These are phyloP conservation scores for Hyphopichia wangnamkhiaoensis DNA, from an alignment of 1,139 yeast species.

Conservation along the genomic window DNA sequence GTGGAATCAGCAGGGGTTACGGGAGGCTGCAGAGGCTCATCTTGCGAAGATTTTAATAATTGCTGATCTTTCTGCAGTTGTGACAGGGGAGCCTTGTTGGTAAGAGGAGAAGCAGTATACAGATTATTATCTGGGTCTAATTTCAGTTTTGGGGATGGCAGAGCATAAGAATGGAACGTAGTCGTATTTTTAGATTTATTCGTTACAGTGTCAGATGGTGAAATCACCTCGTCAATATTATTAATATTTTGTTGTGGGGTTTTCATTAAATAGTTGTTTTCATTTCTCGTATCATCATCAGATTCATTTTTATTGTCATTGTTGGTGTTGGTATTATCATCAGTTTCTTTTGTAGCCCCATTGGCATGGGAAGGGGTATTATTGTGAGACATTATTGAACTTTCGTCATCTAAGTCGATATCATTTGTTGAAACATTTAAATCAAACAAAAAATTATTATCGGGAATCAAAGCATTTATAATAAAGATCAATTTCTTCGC, in stretches of 20 bases:
- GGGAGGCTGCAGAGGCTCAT: too few relatives aligned
- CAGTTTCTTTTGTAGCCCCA: background rate
- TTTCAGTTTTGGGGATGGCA: background rate
- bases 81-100: too few relatives aligned
- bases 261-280: too few relatives aligned
- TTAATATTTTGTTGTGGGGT: background rate
- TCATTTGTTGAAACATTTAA: background rate
- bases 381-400: background rate
- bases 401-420: background rate
- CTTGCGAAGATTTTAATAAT: too few relatives aligned
- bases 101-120: too few relatives aligned
- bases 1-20: slow-evolving; percentile 4
- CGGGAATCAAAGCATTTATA: slow-evolving; percentile 49
- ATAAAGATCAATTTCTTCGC: slow-evolving; percentile 61
- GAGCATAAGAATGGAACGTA: background rate
- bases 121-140: background rate
- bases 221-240: background rate
- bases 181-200: background rate
- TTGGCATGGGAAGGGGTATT: background rate
- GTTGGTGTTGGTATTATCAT: background rate
- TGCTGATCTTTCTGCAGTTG: too few relatives aligned
- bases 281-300: too few relatives aligned
- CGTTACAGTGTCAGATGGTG: background rate
- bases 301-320: too few relatives aligned
- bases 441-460: slow-evolving; percentile 11